Base-by-base conservation (phyloP, 2,329 filamentous ascomycete genomes). In the Claviceps capensis region DNA sequence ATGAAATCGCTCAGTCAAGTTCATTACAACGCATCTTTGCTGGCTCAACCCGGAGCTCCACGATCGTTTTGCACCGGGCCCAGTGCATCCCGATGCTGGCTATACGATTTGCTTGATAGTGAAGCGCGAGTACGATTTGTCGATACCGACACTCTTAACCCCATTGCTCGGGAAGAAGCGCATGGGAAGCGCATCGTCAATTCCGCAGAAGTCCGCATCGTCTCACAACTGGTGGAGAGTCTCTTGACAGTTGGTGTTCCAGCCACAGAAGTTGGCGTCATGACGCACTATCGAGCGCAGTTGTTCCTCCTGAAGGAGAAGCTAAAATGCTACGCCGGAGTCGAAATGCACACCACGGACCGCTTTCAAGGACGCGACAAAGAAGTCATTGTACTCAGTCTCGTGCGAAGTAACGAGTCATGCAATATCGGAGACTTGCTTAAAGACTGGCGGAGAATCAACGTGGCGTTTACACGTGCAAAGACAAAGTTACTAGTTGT, bases 341-440 rank as follows among this genome's bases (percentile, higher is more conserved):
- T 98, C 1, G 93, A 98, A 68, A 89, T 97, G 77, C 89, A 98
- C 67, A 97, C 93, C 0, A 90, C 93, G 3, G 93, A 98, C 68
- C 88, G 91, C 45, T 98, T 95, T 67, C 93, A 98, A 65, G 93
- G 93, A 6, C 81, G 93, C 9, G 93, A 98, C 69, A 98, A 98
- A 65, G 89, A 95, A 62, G 83, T 95, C 2, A 79, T 97, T 0
- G 80, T 98, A 14, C 77, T 98, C 8, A 88, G 82, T 52, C 83
- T 95, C 34, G 93, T 97, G 14, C 80, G 93, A 34, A 91, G 82
- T 64, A 98, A 98, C 61, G 82, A 90, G 22, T 77, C 78, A 1
- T 81, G 83, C 56, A 81, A 78, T 48, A 90, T 98, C n/a, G 93
- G 93, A 17, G 93, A 97, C 52, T 68, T 98, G 46, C 74, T 98